Conservation (phyloP, 768 basidiomycete species). For the Lyophyllum atratum region DNA sequence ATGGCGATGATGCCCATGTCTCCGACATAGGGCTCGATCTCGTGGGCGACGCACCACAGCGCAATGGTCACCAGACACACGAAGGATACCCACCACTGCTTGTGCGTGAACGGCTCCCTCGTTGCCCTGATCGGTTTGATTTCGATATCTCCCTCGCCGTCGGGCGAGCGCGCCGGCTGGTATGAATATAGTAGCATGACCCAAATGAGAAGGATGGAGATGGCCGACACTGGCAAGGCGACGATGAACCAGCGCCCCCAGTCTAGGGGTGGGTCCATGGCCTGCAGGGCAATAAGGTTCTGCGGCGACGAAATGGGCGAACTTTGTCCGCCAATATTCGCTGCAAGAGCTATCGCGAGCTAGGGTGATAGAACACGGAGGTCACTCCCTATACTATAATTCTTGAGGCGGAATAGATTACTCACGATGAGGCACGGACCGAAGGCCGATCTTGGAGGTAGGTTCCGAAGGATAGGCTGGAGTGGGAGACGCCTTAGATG, state of each 20-base stretch:
- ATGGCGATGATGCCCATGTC: conserved; percentile 99
- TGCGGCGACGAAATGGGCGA: conserved; percentile 98
- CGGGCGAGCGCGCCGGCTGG: conserved; percentile 67
- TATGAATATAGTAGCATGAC: conserved; percentile 83
- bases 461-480: conserved; percentile 90
- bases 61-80: conserved; percentile 84
- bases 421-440: conserved; percentile 90
- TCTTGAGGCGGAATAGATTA: conserved; percentile 7
- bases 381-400: neutral
- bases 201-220: conserved; percentile 93
- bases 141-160: conserved; percentile 75
- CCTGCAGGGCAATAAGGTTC: conserved; percentile 89
- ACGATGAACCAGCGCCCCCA: conserved; percentile 96
- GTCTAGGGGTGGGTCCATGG: conserved; percentile 82
- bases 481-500: conserved; percentile 8
- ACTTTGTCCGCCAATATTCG: conserved; percentile 96
- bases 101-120: conserved; percentile 75
- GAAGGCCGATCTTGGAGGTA: conserved; percentile 85
- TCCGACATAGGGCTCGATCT: conserved; percentile 74
- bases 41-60: conserved; percentile 88
- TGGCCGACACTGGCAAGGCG: conserved; percentile 83
- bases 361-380: conserved; percentile 26
- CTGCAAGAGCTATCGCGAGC: conserved; percentile 97
- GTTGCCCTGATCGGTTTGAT: conserved; percentile 86
- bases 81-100: conserved; percentile 88